phyloP scores from a whole-genome alignment of 2,329 filamentous ascomycete genomes.

The Colletotrichum spaethianum region DNA sequence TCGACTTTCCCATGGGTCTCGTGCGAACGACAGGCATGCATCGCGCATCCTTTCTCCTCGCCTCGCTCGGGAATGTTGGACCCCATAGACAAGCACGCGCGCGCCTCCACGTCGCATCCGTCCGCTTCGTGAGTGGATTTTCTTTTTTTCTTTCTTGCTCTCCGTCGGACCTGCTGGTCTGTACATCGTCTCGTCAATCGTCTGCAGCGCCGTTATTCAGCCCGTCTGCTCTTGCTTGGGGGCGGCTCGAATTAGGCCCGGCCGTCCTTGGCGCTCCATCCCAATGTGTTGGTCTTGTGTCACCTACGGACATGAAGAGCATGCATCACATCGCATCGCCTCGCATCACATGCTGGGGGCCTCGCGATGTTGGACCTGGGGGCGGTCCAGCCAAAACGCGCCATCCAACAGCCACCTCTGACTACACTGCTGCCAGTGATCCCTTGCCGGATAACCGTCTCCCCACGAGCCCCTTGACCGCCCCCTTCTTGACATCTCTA shows the following conservation, averaged over 20 bases:
- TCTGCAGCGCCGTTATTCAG: not conserved
- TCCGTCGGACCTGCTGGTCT: not conserved
- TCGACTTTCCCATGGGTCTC: not conserved
- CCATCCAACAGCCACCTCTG: not conserved
- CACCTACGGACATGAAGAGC: not conserved
- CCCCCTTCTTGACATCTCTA: not conserved
- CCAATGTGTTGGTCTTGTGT: not conserved
- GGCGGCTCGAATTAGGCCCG: not conserved
- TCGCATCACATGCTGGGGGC: not conserved
- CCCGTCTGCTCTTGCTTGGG: not conserved
- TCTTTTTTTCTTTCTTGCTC: not conserved
- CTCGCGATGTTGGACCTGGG: not conserved
- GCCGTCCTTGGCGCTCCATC: not conserved
- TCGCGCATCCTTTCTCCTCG: not conserved
- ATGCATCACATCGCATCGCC: not conserved
- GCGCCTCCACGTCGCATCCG: no score
- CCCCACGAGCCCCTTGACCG: not conserved
- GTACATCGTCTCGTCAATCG: not conserved
- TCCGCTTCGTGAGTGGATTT: not conserved
- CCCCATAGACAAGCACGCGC: not conserved
- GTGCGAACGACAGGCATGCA: not conserved
- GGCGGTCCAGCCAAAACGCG: no score
- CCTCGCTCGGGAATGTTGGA: constrained; percentile 4
- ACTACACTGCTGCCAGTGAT: not conserved
- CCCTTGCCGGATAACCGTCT: constrained; percentile 1